Base-by-base conservation (phyloP, 2,329 filamentous ascomycete genomes). In the Huntiella bhutanensis region DNA sequence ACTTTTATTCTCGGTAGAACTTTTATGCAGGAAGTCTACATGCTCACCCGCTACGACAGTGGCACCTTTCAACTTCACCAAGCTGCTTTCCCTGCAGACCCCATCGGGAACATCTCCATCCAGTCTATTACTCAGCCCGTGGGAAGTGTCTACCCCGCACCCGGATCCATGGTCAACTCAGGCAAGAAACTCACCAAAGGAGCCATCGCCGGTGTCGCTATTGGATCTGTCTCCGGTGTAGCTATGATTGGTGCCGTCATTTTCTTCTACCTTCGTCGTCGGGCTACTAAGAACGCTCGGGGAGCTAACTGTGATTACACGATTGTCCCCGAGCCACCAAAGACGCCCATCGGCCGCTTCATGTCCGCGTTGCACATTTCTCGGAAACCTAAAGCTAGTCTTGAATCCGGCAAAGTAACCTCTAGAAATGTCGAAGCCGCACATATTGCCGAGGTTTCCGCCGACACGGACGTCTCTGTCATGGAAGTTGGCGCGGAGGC, bases 21-120 rank as follows among this genome's bases (percentile, higher is more conserved):
- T 0, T 83, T 84, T 52, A 61, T 85, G 46, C 80, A 84, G 56
- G 79, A 84, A 58, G 70, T 78, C 2, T 76, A 76, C 50, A 58
- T 76, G 4, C 64, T 73, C 32, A 72, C 67, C 19, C 68, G 67
- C 51, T 77, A 74, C 54, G 73, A 76, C 50, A 63, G 64, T 33
- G 62, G 58, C 12, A 57, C 58, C 10, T 76, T 74, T 55, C 70
- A 69, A 1, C 54, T 80, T 17, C 66, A 75, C 46, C 69, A 75
- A 53, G 73, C 73, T 7, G 54, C 55, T 43, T 70, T 74, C 54
- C 67, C 73, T n/a, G 57, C 50, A 10, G 62, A 64, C 51, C 64
- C 60, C 22, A 44, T 64, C 61, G 33, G 56, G 71, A 22, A 55
- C 62, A 15, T 35, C 15, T 56, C 57, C 10, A 68, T 73, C 35